Conservation (phyloP, 2,329 filamentous ascomycete species). For the Penicillium sp. region DNA sequence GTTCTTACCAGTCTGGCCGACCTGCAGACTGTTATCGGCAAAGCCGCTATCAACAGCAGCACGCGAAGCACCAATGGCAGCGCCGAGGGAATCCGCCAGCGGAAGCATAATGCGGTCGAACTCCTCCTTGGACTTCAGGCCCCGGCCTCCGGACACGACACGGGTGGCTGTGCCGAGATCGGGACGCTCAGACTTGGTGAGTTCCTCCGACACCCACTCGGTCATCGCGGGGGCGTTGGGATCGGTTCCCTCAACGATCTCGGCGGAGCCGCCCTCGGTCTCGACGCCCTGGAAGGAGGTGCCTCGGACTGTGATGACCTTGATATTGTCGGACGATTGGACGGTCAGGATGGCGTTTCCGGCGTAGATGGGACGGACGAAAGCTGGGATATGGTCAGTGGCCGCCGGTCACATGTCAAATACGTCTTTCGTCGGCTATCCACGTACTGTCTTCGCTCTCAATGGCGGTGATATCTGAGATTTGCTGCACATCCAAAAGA, state of each 20-base stretch:
- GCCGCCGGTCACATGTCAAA: conserved; percentile 20
- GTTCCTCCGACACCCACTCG: conserved; percentile 91
- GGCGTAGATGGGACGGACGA: conserved; percentile 94
- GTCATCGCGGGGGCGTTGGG: conserved; percentile 69
- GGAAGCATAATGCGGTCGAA: conserved; percentile 92
- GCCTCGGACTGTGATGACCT: conserved; percentile 86
- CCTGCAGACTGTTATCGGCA: conserved; percentile 96
- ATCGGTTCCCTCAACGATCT: conserved; percentile 77
- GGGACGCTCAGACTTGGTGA: conserved; percentile 88
- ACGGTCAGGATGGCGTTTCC: conserved; percentile 97
- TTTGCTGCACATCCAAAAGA: conserved; percentile 83
- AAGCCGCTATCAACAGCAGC: conserved; percentile 96
- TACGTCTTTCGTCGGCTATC: neutral
- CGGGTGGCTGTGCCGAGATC: conserved; percentile 84
- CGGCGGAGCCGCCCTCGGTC: conserved; percentile 67
- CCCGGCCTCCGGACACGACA: conserved; percentile 90
- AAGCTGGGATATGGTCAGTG: conserved; percentile 52
- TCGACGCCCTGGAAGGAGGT: conserved; percentile 81
- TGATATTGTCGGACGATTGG: conserved; percentile 78
- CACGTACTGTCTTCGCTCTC: conserved; percentile 75
- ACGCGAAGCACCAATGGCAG: conserved; percentile 91
- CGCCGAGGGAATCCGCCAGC: conserved; percentile 84
- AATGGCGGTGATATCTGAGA: conserved; percentile 85
- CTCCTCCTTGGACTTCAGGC: conserved; percentile 95
- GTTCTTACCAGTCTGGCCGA: conserved; percentile 98